Percentiles rank a stretch among this genome's conserved stretches.
Evolutionary conservation across 306 rosid species (phyloP).

Genomic region (Begonia fuchsioides): DNA sequence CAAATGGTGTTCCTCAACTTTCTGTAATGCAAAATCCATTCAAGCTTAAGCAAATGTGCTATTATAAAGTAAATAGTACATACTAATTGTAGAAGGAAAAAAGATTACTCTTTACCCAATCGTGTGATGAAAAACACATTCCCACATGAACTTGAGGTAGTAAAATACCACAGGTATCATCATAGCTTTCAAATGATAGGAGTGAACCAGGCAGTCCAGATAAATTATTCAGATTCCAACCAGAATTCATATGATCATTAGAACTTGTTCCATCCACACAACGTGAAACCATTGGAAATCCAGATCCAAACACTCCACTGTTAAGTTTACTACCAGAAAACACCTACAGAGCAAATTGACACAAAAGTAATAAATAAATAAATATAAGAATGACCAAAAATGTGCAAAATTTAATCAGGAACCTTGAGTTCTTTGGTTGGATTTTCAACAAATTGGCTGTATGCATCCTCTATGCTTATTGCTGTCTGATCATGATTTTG

Average conservation of each 20-base stretch:
- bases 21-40: slow-evolving; percentile 23
- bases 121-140: slow-evolving; percentile 68
- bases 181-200: slow-evolving; percentile 61
- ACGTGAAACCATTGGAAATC: slow-evolving; percentile 39
- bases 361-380: neutral
- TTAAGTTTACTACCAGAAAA: slow-evolving; percentile 27
- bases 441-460: slow-evolving; percentile 50
- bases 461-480: slow-evolving; percentile 71
- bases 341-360: slow-evolving; percentile 32
- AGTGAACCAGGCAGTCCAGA: slow-evolving; percentile 46
- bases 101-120: slow-evolving; percentile 51
- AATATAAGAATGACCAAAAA: slow-evolving; percentile 14
- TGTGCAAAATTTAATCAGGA: slow-evolving; percentile 8
- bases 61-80: too few species aligned
- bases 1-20: slow-evolving; percentile 71
- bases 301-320: slow-evolving; percentile 39
- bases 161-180: slow-evolving; percentile 23
- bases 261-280: slow-evolving; percentile 9
- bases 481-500: slow-evolving; percentile 47
- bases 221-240: slow-evolving; percentile 75
- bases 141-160: slow-evolving; percentile 44
- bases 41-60: neutral
- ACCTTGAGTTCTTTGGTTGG: slow-evolving; percentile 89
- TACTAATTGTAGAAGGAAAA: too few species aligned
- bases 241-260: slow-evolving; percentile 38